Evolutionary conservation across 306 rosid species (phyloP), one percentile per base, ranked within the genome.

Genomic region (Alnus glutinosa): DNA sequence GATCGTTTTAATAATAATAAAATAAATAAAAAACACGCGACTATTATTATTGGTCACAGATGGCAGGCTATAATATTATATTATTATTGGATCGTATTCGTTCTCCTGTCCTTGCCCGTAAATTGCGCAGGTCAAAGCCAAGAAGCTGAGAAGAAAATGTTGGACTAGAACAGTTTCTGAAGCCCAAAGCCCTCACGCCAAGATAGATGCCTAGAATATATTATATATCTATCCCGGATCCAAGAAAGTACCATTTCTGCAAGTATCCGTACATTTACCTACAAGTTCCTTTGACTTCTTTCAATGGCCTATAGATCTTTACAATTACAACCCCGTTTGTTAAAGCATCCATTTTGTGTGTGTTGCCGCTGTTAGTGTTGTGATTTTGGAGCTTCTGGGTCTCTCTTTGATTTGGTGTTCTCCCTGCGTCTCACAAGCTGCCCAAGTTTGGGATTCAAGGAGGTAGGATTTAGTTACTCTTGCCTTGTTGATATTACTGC

Each of bases 221-320:
- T 5, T 4, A 12, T 10, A 49, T 49, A 9, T 49, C 11, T 7
- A 7, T n/a, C 62, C 10, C 9, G 28, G 11, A 7, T 55, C 62
- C 62, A 6, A 16, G 3, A 7, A 55, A 55, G 28, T n/a, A 16
- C 30, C 4, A 7, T 55, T 16, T 19, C 28, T 55, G 5, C 10
- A 16, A 2, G 1, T 19, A 47, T 58, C 75, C 81, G 64, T 78
- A 59, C 74, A 52, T 50, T 58, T 19, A 18, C 44, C 15, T 50
- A 23, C 28, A 23, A 52, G 58, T 54, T 15, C 18, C 8, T 5
- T 15, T 18, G 61, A 18, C 28, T 28, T 9, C 81, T 57, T 74
- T 57, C 49, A 10, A 15, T 36, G 77, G 67, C 52, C 47, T 9
- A 19, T 62, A 70, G 86, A 79, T 80, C 83, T 85, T 71, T 0